Evolutionary conservation across 352 stramenopile species (phyloP), one percentile per base, ranked within the genome.

Genomic region (Phytophthora idaei): DNA sequence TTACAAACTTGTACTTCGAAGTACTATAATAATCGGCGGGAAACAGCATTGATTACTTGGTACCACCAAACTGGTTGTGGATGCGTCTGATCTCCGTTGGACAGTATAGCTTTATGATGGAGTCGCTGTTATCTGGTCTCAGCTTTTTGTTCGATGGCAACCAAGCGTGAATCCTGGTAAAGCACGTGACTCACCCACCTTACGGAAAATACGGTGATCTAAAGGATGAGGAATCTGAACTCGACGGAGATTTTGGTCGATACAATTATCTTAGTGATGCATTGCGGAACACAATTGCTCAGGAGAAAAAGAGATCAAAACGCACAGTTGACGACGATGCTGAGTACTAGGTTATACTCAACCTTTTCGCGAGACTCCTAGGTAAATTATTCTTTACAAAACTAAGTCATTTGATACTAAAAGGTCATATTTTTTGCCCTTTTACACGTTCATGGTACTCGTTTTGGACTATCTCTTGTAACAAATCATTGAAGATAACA

Each of bases 261-360:
- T 83, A 80, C 47, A 69, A 78, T 11, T 73, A 63, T 4, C 46
- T 85, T 2, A 78, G 66, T 3, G 75, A 83, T 45, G 74, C 73
- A 4, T 41, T 66, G 10, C 39, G 44, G 4, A 56, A 55, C 31
- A 72, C 67, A 9, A 74, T 84, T 31, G 28, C 57, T 1, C 46
- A 56, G 10, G 41, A 51, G 11, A 68, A 69, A 39, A 61, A 42
- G n/a, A 53, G 5, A 41, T 9, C 42, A 5, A 27, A 34, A 11
- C 48, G 67, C 25, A 44, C 52, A 32, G 56, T 68, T 0, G 21
- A 21, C 21, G 51, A 69, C 31, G 56, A 69, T 52, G 56, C 51
- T 11, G 62, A 71, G 14, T 74, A 67, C 39, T 71, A 68, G 39
- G 51, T 46, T 58, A 14, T 9, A 14, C 21, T 21, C 21, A 21